Percentiles rank a stretch among this genome's conserved stretches.
Evolutionary conservation across 1,284 basidiomycete species (phyloP).

Genomic region (Ceratobasidium sp.): DNA sequence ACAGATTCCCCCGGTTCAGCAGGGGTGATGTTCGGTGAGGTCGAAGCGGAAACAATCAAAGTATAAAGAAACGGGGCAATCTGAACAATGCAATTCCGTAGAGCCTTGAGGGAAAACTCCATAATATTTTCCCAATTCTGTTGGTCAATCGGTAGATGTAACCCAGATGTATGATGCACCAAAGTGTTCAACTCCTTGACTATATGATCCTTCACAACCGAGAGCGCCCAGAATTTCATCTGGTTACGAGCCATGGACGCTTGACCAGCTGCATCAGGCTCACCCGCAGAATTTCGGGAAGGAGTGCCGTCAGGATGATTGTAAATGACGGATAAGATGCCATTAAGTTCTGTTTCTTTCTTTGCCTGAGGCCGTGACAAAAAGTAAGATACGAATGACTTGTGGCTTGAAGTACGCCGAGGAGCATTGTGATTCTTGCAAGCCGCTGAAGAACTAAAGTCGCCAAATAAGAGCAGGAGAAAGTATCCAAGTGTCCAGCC

Average conservation of each 20-base stretch:
- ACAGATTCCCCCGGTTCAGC: not conserved
- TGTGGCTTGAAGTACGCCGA: not conserved
- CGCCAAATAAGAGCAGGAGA: conserved; percentile 1
- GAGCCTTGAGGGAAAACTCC: not conserved
- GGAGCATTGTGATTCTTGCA: not conserved
- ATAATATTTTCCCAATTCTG: conserved; percentile 7
- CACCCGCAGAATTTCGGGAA: not conserved
- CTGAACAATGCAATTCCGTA: not conserved
- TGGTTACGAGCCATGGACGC: not conserved
- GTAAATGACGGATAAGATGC: not conserved
- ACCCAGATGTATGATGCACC: not conserved
- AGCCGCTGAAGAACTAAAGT: not conserved
- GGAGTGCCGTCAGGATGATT: not conserved
- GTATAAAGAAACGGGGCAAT: not conserved
- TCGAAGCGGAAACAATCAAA: not conserved
- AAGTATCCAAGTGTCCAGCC: conserved; percentile 2
- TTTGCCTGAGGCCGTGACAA: not conserved
- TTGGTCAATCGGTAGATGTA: not conserved
- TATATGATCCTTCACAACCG: not conserved
- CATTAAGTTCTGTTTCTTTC: not conserved
- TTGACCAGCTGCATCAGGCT: not conserved
- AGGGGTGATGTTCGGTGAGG: not conserved
- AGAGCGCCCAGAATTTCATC: not conserved
- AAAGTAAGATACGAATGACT: not conserved
- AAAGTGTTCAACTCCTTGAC: not conserved